A percentile compares a stretch with the other conserved stretches of the same genome.
Evolutionary conservation across 2,329 filamentous ascomycete genomes (phyloP).

Genomic region (Dryadomyces sulphureus): DNA sequence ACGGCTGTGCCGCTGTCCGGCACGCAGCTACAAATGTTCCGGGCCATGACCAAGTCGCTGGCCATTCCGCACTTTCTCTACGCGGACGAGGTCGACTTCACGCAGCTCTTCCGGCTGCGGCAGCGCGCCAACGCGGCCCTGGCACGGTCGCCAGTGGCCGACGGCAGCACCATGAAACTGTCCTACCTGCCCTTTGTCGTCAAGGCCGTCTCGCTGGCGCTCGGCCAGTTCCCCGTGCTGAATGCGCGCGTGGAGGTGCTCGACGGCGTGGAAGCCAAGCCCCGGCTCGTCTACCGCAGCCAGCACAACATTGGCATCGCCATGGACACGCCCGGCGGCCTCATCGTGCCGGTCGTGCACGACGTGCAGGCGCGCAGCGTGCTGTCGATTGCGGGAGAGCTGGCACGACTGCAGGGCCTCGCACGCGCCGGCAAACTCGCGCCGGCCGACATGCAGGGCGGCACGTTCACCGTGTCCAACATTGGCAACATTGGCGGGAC

Average conservation of each 20-base stretch:
- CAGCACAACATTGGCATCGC: conserved; percentile 93
- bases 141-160: conserved; percentile 7
- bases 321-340: conserved; percentile 79
- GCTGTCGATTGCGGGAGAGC: conserved; percentile 60
- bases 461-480: conserved; percentile 92
- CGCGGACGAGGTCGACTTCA: conserved; percentile 77
- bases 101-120: conserved; percentile 57
- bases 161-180: conserved; percentile 38
- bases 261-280: conserved; percentile 35
- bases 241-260: conserved; percentile 65
- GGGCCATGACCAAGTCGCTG: conserved; percentile 85
- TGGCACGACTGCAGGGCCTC: conserved; percentile 56
- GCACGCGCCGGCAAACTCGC: conserved; percentile 63
- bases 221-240: conserved; percentile 70
- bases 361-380: conserved; percentile 69
- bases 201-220: conserved; percentile 80
- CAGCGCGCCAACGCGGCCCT: conserved; percentile 57
- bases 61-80: conserved; percentile 92
- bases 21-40: conserved; percentile 90
- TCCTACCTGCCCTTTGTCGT: conserved; percentile 91
- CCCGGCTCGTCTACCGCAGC: conserved; percentile 60
- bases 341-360: conserved; percentile 84
- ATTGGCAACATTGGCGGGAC: conserved; percentile 91
- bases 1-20: conserved; percentile 55
- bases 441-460: conserved; percentile 62